Base-by-base conservation (phyloP, 352 stramenopile species). In the Globisporangium iwayamae region DNA sequence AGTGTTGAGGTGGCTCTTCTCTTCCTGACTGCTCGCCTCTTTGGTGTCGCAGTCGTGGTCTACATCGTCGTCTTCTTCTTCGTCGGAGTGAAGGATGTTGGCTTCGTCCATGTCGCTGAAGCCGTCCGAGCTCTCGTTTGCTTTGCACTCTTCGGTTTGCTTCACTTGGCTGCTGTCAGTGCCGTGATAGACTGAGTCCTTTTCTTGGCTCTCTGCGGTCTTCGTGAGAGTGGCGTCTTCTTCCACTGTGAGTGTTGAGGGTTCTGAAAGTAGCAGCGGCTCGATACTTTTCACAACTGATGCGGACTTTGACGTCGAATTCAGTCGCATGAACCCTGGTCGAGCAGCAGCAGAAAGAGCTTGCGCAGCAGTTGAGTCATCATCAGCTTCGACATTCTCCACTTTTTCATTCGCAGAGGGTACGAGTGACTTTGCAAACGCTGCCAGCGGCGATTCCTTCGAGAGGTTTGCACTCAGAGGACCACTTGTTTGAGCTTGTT, bases 81-180 rank as follows among this genome's bases (percentile, higher is more conserved):
- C 48, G 11, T 47, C 38, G 11, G 39, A 60, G 7, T 20, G n/a
- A 16, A 60, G 3, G 18, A 60, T 7, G 50, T 55, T 66, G 11
- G 28, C 18, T 20, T 56, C 48, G 28, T 56, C 56, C 55, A 51
- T 57, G 28, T 67, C 32, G 6, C 55, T 67, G n/a, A 58, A 36
- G 34, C 20, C n/a, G 16, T 53, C 36, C 38, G n/a, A 38, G 3
- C 61, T 50, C 16, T 50, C 28, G n/a, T 56, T 64, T 18, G 22
- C 25, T 14, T 25, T 8, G 11, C 47, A n/a, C 20, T 9, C 22
- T n/a, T 13, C 3, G 3, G 18, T 28, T 45, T 30, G 52, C 30
- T 45, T 57, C 36, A 4, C 51, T 28, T 25, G 5, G 11, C 3
- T 16, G 30, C 2, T 39, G n/a, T 1, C 28, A 41, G 10, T 2